phyloP scores from a whole-genome alignment of 805 yeast genomes.

The Lipomyces starkeyi region DNA sequence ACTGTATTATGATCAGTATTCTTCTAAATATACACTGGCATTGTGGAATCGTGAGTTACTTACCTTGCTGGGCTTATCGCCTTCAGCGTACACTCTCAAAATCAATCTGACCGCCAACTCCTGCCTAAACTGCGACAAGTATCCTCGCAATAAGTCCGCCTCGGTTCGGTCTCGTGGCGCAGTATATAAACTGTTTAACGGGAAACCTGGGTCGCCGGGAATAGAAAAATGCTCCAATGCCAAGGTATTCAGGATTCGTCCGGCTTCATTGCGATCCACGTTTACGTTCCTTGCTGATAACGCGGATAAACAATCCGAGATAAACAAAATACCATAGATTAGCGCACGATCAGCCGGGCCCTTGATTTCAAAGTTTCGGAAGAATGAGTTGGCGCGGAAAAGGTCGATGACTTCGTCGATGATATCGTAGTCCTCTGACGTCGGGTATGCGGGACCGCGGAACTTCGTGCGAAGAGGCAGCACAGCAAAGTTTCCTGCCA shows the following conservation, averaged over 20 bases:
- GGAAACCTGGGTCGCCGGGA: conserved; percentile 96
- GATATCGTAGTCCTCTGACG: conserved; percentile 77
- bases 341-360: conserved; percentile 92
- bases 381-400: conserved; percentile 94
- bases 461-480: conserved; percentile 82
- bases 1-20: conserved; percentile 41
- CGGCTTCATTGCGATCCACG: conserved; percentile 45
- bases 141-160: conserved; percentile 76
- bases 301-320: conserved; percentile 80
- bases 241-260: conserved; percentile 70
- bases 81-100: conserved; percentile 65
- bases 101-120: conserved; percentile 84
- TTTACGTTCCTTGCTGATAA: conserved; percentile 54
- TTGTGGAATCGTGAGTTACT: neutral
- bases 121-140: conserved; percentile 92
- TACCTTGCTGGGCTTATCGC: conserved; percentile 69
- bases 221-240: conserved; percentile 86
- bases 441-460: conserved; percentile 91
- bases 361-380: conserved; percentile 94
- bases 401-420: conserved; percentile 89
- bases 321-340: conserved; percentile 89
- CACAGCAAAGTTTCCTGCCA: conserved; percentile 75
- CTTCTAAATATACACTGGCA: neutral
- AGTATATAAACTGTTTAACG: conserved; percentile 77
- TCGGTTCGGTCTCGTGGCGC: conserved; percentile 78